A percentile compares a stretch with the other conserved stretches of the same genome.
Evolutionary conservation across 805 yeast species (phyloP).

Genomic region (Starmerella cellae): DNA sequence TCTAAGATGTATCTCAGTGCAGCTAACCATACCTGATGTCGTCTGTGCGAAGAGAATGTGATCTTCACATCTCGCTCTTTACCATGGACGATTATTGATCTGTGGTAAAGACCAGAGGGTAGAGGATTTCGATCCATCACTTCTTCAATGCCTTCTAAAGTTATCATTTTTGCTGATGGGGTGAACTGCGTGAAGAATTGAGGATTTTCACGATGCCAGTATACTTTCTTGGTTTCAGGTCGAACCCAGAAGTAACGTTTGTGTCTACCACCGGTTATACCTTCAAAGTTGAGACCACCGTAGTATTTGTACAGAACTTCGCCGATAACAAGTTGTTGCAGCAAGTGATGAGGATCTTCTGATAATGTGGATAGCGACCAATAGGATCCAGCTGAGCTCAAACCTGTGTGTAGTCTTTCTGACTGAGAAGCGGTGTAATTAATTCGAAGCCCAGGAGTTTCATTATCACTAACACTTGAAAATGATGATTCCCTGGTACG

Average conservation of each 20-base stretch:
- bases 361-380: slow-evolving; percentile 5
- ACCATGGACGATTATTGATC: slow-evolving; percentile 65
- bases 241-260: slow-evolving; percentile 93
- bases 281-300: slow-evolving; percentile 49
- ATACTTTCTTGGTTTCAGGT: slow-evolving; percentile 79
- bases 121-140: slow-evolving; percentile 56
- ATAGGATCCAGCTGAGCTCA: slow-evolving; percentile 1
- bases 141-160: slow-evolving; percentile 64
- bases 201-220: slow-evolving; percentile 80
- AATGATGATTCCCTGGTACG: not conserved
- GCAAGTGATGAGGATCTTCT: slow-evolving; percentile 40
- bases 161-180: slow-evolving; percentile 62
- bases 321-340: slow-evolving; percentile 88
- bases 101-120: slow-evolving; percentile 79
- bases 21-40: slow-evolving; percentile 86
- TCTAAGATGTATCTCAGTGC: too few relatives aligned
- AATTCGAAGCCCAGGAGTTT: slow-evolving; percentile 2
- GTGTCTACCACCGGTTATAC: slow-evolving; percentile 68
- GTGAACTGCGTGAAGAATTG: slow-evolving; percentile 45
- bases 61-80: slow-evolving; percentile 53
- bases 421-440: not conserved
- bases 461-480: slow-evolving; percentile 1
- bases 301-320: slow-evolving; percentile 79
- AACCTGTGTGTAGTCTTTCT: not conserved
- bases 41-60: slow-evolving; percentile 75